A percentile compares a stretch with the other conserved stretches of the same genome.
Conservation (phyloP, 495 filamentous ascomycete species). For the Rostrohypoxylon terebratum region DNA sequence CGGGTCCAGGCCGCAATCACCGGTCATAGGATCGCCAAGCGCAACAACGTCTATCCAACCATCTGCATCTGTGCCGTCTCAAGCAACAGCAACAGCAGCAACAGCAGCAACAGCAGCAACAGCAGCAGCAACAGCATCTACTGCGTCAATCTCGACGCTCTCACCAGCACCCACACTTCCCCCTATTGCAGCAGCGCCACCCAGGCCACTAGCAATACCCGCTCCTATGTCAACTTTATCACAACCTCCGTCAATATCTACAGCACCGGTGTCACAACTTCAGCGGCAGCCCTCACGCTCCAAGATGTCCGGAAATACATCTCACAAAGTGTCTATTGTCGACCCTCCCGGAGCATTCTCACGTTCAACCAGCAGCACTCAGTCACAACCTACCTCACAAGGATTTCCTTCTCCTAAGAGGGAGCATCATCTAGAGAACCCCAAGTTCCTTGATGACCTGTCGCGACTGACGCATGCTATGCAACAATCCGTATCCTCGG, state of each 20-base stretch:
- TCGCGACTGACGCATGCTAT: conserved; percentile 57
- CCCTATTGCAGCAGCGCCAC: conserved; percentile 14
- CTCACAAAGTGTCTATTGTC: conserved; percentile 55
- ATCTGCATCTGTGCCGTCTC: conserved; percentile 5
- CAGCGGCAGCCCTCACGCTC: conserved; percentile 12
- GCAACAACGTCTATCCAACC: conserved; percentile 25
- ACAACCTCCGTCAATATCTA: conserved; percentile 3
- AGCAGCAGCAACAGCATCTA: neutral
- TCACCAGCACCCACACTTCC: conserved; percentile 1
- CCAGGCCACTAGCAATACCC: conserved; percentile 22
- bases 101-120: neutral
- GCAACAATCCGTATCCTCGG: conserved; percentile 56
- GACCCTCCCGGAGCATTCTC: conserved; percentile 51
- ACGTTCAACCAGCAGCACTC: conserved; percentile 13
- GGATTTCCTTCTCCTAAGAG: conserved; percentile 57
- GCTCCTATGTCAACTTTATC: conserved; percentile 17
- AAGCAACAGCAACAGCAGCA: neutral
- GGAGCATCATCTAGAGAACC: conserved; percentile 52
- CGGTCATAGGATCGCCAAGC: conserved; percentile 1
- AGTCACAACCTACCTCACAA: neutral
- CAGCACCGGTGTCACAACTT: neutral
- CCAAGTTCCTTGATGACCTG: conserved; percentile 57
- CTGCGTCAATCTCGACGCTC: neutral
- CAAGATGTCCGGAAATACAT: conserved; percentile 6
- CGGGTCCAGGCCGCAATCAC: conserved; percentile 5